phyloP scores from a whole-genome alignment of 208 protist genomes.

The Trypanosoma brucei region DNA sequence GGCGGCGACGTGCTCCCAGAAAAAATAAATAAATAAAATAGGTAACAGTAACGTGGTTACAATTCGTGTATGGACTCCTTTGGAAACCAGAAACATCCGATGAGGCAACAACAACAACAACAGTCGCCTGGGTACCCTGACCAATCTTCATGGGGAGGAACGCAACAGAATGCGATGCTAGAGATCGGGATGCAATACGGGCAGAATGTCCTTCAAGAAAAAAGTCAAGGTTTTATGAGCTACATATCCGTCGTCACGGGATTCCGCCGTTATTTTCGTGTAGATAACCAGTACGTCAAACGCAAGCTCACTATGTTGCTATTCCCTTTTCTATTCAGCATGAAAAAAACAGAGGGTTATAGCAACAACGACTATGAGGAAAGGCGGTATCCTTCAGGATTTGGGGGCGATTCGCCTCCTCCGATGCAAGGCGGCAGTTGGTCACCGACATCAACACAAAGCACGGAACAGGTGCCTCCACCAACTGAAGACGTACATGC shows the following conservation, averaged over 20 bases:
- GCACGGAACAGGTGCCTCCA: conserved; percentile 17
- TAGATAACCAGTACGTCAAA: conserved; percentile 78
- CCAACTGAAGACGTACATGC: conserved; percentile 54
- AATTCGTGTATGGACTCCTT: too few relatives aligned
- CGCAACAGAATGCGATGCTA: conserved; percentile 44
- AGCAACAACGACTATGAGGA: conserved; percentile 10
- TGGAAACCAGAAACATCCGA: not conserved
- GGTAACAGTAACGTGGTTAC: too few relatives aligned
- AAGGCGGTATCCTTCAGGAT: not conserved
- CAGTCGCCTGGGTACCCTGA: not conserved
- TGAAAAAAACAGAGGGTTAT: conserved; percentile 18
- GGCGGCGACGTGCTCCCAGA: too few relatives aligned
- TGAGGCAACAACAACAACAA: not conserved
- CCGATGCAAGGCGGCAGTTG: not conserved
- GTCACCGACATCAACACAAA: conserved; percentile 5
- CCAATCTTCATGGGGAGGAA: not conserved
- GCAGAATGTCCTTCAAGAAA: conserved; percentile 59
- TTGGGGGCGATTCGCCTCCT: conserved; percentile 8
- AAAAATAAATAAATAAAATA: too few relatives aligned
- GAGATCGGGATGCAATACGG: conserved; percentile 80
- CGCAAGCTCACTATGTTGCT: conserved; percentile 62
- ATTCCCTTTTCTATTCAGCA: conserved; percentile 58
- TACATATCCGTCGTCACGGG: conserved; percentile 49
- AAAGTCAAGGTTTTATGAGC: conserved; percentile 37
- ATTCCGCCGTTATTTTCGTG: conserved; percentile 63